Evolutionary conservation across 139 green algal genomes (phyloP), one percentile per base, ranked within the genome.

Genomic region (Chlamydomonas incerta): DNA sequence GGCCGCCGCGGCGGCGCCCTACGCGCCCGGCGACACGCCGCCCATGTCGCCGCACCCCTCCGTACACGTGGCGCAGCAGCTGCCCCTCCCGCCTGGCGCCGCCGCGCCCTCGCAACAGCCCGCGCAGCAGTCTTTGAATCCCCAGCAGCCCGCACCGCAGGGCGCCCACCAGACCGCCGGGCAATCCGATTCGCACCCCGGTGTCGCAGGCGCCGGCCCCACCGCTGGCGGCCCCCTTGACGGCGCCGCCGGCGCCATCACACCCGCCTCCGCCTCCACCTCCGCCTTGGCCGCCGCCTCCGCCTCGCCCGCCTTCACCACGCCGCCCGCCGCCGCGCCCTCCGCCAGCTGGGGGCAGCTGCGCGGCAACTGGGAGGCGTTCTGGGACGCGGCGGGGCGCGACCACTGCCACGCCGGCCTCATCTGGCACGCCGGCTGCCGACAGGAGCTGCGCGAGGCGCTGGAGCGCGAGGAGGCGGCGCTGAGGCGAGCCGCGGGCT

Each of bases 381-480:
- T 98, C 55, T 99, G 96, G 96, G 70, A 37, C 26, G 92, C 92
- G 0, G 86, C 92, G 13, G 65, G 50, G 26, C 55, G 82, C 17
- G 95, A 98, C 88, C 95, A 98, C 87, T 91, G 87, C 82, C 93
- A 97, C 63, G 94, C 94, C 18, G 93, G 77, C 29, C 77, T 84
- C 15, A 75, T 87, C 24, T 89, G 77, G 77, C 63, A 84, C 47
- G 65, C 63, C 46, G 75, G 75, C 0, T 83, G 75, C 62, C 35
- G 75, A 1, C 72, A 82, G 33, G 96, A 99, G 90, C 92, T 99
- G 74, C 80, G 94, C 11, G 93, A 98, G 71, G 96, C 96, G 15
- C 87, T 99, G 76, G 94, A 96, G 82, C 81, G 76, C 0, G 95
- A 97, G 90, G 90, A 96, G 82, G 84, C 85, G 13, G 87, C 80